Conservation (phyloP, 306 rosid species). For the Vigna radiata region DNA sequence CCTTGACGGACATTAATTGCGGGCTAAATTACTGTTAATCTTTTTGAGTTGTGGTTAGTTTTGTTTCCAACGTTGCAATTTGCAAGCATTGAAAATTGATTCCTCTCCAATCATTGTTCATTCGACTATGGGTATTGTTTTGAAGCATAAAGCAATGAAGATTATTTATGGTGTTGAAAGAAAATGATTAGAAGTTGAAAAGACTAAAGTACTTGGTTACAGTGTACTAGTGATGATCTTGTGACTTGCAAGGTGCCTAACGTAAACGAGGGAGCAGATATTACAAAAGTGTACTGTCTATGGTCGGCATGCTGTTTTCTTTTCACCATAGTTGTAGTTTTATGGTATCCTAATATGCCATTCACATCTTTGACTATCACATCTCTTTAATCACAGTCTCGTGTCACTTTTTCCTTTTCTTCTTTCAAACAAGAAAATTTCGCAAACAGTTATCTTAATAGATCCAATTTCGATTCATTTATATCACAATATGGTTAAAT, state of each 20-base stretch:
- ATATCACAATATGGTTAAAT: no score
- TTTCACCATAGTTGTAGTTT: background rate
- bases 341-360: constrained; percentile 32
- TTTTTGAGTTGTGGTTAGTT: constrained; percentile 5
- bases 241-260: constrained; percentile 1
- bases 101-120: constrained; percentile 25
- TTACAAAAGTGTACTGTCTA: constrained; percentile 24
- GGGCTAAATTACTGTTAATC: constrained; percentile 6
- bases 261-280: constrained; percentile 28
- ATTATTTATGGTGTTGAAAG: background rate
- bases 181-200: constrained; percentile 32
- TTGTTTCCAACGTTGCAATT: constrained; percentile 31
- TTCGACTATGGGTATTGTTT: constrained; percentile 27
- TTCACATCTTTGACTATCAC: background rate
- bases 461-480: no score
- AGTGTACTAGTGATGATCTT: constrained; percentile 23
- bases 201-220: constrained; percentile 2
- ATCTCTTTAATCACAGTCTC: background rate
- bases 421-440: background rate
- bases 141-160: constrained; percentile 24
- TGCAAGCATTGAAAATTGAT: constrained; percentile 8
- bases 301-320: constrained; percentile 23
- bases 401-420: background rate
- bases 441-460: no score
- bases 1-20: constrained; percentile 38